phyloP scores from a whole-genome alignment of 2,329 filamentous ascomycete species.

The Tolypocladium album region DNA sequence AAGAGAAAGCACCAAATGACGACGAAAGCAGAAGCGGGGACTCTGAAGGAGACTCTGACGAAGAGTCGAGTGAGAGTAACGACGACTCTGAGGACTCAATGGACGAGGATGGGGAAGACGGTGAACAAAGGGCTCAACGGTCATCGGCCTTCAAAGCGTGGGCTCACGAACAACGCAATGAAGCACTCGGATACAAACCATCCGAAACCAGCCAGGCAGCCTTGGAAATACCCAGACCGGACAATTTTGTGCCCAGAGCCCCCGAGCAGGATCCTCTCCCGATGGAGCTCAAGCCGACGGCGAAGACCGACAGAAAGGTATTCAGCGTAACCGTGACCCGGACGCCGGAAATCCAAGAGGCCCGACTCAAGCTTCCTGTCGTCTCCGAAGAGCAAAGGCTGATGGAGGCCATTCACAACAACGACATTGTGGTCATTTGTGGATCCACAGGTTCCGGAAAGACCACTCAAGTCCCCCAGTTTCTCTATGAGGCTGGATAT shows the following conservation, averaged over 20 bases:
- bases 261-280: slow-evolving; percentile 63
- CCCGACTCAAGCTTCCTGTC: slow-evolving; percentile 72
- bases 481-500: slow-evolving; percentile 88
- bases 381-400: slow-evolving; percentile 94
- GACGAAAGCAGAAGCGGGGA: slow-evolving; percentile 13
- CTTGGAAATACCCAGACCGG: slow-evolving; percentile 42
- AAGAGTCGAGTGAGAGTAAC: slow-evolving; percentile 20
- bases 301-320: slow-evolving; percentile 55
- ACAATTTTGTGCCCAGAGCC: slow-evolving; percentile 55
- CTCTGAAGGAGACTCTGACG: slow-evolving; percentile 13
- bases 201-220: slow-evolving; percentile 29
- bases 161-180: slow-evolving; percentile 79
- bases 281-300: slow-evolving; percentile 50
- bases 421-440: slow-evolving; percentile 82
- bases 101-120: slow-evolving; percentile 18
- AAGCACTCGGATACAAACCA: slow-evolving; percentile 59
- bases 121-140: slow-evolving; percentile 18
- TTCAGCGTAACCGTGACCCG: slow-evolving; percentile 65
- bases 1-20: slow-evolving; percentile 14
- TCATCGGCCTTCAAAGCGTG: slow-evolving; percentile 80
- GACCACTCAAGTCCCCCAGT: slow-evolving; percentile 94
- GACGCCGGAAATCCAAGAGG: slow-evolving; percentile 62
- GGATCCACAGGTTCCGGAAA: slow-evolving; percentile 95
- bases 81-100: slow-evolving; percentile 15
- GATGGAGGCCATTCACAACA: slow-evolving; percentile 94